Base-by-base conservation (phyloP, 768 basidiomycete species). In the Lentinula detonsa region DNA sequence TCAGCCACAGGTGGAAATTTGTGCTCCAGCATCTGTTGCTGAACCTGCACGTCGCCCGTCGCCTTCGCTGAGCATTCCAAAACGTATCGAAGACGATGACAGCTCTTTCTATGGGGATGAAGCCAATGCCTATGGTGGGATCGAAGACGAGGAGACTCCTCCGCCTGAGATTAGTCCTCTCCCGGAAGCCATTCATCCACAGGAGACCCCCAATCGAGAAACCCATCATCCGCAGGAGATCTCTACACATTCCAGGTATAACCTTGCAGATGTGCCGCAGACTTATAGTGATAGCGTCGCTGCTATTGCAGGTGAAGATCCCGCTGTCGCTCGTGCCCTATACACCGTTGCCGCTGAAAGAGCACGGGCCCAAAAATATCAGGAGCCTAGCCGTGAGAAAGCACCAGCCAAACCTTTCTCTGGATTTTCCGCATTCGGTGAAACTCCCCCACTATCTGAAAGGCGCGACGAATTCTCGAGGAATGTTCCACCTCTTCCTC, bases 81-180 rank as follows among this genome's bases (percentile, higher is more conserved):
- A 23, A 23, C 46, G 8, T 11, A 2, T n/a, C 37, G 34, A 35
- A 34, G 53, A 54, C n/a, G 42, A 46, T 48, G 35, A 4, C 10
- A 28, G 13, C 33, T 50, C 57, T 21, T 18, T 59, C 28, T 59
- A 59, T 49, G 48, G 57, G 13, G 48, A 59, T 13, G 57, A 59
- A 37, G 11, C 16, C 11, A n/a, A 59, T 40, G 57, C 57, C 13
- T 59, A 59, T 33, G 53, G 28, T 28, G 55, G 55, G 15, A 61
- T 61, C 35, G 55, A 45, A 28, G 59, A 60, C 39, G 59, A 50
- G 31, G 39, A 45, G 9, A 37, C 28, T 15, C 7, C 57, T 18
- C 23, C 18, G 28, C 7, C 15, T 15, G 16, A 21, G 7, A 18
- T 23, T 28, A 18, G 33, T 5, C 3, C 15, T 34, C 13, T 13